phyloP scores from a whole-genome alignment of 176 grass and related monocot genomes.

The Phyllostachys edulis region DNA sequence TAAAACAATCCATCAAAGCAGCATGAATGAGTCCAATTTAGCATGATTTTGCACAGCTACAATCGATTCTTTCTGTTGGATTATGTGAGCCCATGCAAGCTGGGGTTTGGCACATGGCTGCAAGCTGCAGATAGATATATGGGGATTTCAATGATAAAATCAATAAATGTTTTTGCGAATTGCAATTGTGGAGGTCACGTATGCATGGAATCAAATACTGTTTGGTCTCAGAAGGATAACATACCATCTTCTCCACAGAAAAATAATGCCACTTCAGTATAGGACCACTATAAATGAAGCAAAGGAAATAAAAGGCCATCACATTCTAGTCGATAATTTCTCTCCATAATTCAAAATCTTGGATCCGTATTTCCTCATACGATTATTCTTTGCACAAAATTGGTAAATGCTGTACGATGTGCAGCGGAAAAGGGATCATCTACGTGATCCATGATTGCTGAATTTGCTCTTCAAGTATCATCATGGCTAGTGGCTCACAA shows the following conservation, averaged over 20 bases:
- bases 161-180: slow-evolving; percentile 3
- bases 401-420: background rate
- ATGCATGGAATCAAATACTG: background rate
- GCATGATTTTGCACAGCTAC: slow-evolving; percentile 12
- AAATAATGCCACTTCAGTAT: background rate
- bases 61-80: slow-evolving; percentile 9
- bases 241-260: background rate
- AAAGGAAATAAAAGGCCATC: background rate
- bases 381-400: background rate
- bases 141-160: background rate
- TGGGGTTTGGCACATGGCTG: background rate
- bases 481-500: slow-evolving; percentile 37
- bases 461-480: slow-evolving; percentile 31
- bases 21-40: background rate
- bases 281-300: background rate
- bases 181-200: slow-evolving; percentile 4
- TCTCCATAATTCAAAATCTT: background rate
- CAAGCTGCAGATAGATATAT: background rate
- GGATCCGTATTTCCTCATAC: background rate
- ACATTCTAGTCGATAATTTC: background rate
- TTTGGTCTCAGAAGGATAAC: background rate
- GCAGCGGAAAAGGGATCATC: slow-evolving; percentile 11
- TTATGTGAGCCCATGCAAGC: slow-evolving; percentile 7
- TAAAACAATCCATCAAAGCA: background rate
- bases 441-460: slow-evolving; percentile 27